Percentiles rank a stretch among this genome's conserved stretches.
These are phyloP conservation scores for Dissophora ornata DNA, from an alignment of 192 early-diverging fungal genomes.

Conservation along the genomic window DNA sequence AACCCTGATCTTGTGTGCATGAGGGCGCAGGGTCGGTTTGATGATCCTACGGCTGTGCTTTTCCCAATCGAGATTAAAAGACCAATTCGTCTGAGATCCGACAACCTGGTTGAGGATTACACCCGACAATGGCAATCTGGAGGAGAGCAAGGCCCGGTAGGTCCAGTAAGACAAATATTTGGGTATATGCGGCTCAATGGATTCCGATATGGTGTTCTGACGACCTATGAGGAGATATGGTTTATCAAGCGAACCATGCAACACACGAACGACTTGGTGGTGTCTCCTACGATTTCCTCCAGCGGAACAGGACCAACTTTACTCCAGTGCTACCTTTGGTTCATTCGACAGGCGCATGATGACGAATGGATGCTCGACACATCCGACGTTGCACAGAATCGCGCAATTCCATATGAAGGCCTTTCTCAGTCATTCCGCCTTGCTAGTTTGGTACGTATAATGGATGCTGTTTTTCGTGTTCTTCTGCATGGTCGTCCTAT, in stretches of 20 bases:
- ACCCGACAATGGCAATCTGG: neutral
- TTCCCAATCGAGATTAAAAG: slow-evolving; percentile 27
- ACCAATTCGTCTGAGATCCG: neutral
- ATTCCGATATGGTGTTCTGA: slow-evolving; percentile 29
- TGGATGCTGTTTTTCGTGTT: no score
- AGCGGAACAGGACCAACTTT: slow-evolving; percentile 19
- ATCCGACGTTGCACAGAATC: no score
- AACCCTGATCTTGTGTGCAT: slow-evolving; percentile 10
- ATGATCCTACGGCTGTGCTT: neutral
- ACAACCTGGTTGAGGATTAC: no score
- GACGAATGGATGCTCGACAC: slow-evolving; percentile 2
- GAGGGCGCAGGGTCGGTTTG: no score
- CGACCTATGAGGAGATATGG: slow-evolving; percentile 39
- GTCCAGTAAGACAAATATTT: slow-evolving; percentile 16
- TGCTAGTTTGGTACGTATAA: no score
- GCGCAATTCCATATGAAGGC: no score
- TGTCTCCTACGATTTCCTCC: slow-evolving; percentile 3
- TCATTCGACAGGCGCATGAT: slow-evolving; percentile 23
- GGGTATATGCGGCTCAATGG: slow-evolving; percentile 40
- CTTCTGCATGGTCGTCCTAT: no score
- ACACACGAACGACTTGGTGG: neutral
- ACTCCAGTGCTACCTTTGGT: slow-evolving; percentile 31
- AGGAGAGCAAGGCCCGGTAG: neutral
- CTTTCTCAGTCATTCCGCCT: no score
- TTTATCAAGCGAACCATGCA: slow-evolving; percentile 22